These are phyloP conservation scores for Zalaria obscura DNA, from an alignment of 2,329 filamentous ascomycete genomes.

Conservation along the genomic window DNA sequence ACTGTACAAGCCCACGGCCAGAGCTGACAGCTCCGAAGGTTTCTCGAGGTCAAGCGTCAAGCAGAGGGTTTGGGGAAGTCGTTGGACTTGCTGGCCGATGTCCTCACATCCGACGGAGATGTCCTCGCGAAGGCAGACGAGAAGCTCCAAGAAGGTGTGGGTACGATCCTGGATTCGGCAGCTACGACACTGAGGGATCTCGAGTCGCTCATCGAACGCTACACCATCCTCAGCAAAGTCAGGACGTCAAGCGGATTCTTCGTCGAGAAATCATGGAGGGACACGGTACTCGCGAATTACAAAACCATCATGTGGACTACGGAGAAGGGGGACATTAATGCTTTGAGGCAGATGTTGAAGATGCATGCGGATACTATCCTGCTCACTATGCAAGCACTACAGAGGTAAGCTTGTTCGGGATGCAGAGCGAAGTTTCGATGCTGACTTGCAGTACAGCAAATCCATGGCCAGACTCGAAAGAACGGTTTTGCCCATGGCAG, in stretches of 20 bases:
- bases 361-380: conserved; percentile 28
- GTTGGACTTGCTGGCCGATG: conserved; percentile 30
- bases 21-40: conserved; percentile 6
- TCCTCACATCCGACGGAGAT: conserved; percentile 22
- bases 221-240: conserved; percentile 29
- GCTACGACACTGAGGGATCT: conserved; percentile 26
- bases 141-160: conserved; percentile 22
- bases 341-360: conserved; percentile 24
- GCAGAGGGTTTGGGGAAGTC: conserved; percentile 26
- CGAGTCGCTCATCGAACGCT: conserved; percentile 29
- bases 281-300: conserved; percentile 26
- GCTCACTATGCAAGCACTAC: conserved; percentile 25
- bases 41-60: conserved; percentile 28
- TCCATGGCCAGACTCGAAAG: conserved; percentile 18
- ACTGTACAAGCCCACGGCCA: too few species aligned
- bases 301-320: conserved; percentile 31
- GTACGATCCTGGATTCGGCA: conserved; percentile 24
- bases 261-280: conserved; percentile 29
- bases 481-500: conserved; percentile 18
- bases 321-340: conserved; percentile 26
- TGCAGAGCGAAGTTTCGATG: background rate
- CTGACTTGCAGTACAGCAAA: conserved; percentile 11
- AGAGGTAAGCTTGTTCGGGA: conserved; percentile 16
- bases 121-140: conserved; percentile 21
- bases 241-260: conserved; percentile 24